Conservation (phyloP, 495 filamentous ascomycete genomes). For the Rostrohypoxylon terebratum region DNA sequence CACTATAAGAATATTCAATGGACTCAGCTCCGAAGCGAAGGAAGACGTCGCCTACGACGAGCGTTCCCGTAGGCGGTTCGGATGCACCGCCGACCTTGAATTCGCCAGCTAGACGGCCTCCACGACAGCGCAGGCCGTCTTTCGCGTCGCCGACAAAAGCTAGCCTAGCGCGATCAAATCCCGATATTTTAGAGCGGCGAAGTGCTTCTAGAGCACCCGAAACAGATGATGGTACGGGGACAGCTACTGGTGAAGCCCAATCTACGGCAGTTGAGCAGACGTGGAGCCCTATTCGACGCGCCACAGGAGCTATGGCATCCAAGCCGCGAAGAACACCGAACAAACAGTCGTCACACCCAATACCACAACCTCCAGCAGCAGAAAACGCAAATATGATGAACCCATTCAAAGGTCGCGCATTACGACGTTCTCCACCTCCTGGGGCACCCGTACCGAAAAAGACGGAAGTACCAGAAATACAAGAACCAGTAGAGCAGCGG, state of each 20-base stretch:
- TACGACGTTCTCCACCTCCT: conserved; percentile 52
- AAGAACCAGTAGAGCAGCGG: conserved; percentile 66
- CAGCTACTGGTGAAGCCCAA: background rate
- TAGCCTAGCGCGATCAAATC: conserved; percentile 72
- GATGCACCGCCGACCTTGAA: conserved; percentile 42
- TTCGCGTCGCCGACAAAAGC: conserved; percentile 75
- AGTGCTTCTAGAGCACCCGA: conserved; percentile 50
- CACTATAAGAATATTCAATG: conserved; percentile 52
- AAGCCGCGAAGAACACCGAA: conserved; percentile 47
- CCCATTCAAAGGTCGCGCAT: conserved; percentile 54
- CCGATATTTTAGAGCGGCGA: conserved; percentile 66
- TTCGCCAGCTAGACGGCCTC: conserved; percentile 29
- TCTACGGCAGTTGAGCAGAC: conserved; percentile 16
- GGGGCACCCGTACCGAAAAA: conserved; percentile 45
- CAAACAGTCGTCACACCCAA: conserved; percentile 52
- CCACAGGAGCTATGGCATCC: conserved; percentile 41
- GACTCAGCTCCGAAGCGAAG: conserved; percentile 71
- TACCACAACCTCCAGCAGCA: conserved; percentile 57
- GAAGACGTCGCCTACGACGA: conserved; percentile 64
- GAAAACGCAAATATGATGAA: conserved; percentile 60
- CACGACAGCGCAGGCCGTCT: conserved; percentile 60
- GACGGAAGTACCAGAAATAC: conserved; percentile 66
- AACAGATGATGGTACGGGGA: conserved; percentile 16
- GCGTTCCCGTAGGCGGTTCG: conserved; percentile 35
- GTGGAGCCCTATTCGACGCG: conserved; percentile 36